Base-by-base conservation (phyloP, 2,329 filamentous ascomycete species). In the Simplicillium sp. region DNA sequence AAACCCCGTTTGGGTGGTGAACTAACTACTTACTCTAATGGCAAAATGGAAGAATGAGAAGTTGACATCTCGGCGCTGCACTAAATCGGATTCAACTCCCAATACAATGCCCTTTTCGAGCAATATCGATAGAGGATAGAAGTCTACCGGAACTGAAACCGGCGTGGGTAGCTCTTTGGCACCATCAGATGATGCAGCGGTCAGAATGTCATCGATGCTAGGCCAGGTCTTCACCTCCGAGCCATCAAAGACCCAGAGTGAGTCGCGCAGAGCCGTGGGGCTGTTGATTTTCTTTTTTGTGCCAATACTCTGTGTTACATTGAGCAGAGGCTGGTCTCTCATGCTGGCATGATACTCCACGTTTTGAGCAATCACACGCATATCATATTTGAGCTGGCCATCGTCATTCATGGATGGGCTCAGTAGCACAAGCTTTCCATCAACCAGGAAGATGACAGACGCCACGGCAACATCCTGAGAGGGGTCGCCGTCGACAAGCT, bases 261-360 rank as follows among this genome's bases (percentile, higher is more conserved):
- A 97, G 62, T 96, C 87, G 40, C 80, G 77, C 33, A 98, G 48
- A 64, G 49, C 77, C 75, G 47, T 59, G 48, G 50, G 52, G 1
- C 56, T 56, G n/a, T 48, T 54, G 33, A 48, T 48, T n/a, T 45
- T 20, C 4, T 49, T 34, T 3, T 41, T 36, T 14, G 54, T 53
- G 34, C 59, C 54, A 4, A 47, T 48, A 29, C 47, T 47, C 16
- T 51, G 48, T 25, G 44, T 64, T 45, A 44, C 50, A 44, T 51
- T 65, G 46, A 63, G 50, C 49, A 61, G 37, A 7, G 78, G 79
- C 53, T 94, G 85, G 55, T 98, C 92, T 48, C 89, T 81, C 79
- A 94, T 94, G 52, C 92, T 79, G 40, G 83, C 82, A 58, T 95
- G 96, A 54, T 92, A 97, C 59, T 98, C 92, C 33, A 97, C 88